A percentile compares a stretch with the other conserved stretches of the same genome.
Conservation (phyloP, 179 eudicot genomes). For the Corrigiola litoralis region DNA sequence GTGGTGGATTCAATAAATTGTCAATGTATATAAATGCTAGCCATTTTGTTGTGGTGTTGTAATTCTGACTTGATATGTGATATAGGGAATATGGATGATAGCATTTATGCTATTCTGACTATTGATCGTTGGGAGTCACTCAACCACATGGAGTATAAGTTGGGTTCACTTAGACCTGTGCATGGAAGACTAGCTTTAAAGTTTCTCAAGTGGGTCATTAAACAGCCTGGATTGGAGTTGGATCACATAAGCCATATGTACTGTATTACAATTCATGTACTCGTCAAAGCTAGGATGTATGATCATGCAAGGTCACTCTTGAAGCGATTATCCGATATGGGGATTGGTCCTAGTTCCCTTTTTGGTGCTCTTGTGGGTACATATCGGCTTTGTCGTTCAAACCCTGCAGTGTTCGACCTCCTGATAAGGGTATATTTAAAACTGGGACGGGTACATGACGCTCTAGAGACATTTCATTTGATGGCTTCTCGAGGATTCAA, state of each 20-base stretch:
- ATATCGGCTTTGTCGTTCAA: slow-evolving; percentile 71
- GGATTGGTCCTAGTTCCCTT: slow-evolving; percentile 38
- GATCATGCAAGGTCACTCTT: slow-evolving; percentile 52
- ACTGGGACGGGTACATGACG: slow-evolving; percentile 39
- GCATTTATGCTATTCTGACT: slow-evolving; percentile 60
- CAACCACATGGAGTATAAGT: slow-evolving; percentile 66
- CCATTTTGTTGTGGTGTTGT: background rate
- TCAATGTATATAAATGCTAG: background rate
- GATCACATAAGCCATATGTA: slow-evolving; percentile 53
- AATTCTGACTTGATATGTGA: slow-evolving; percentile 9
- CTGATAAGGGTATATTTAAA: slow-evolving; percentile 57
- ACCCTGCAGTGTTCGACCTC: slow-evolving; percentile 79
- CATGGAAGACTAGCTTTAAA: slow-evolving; percentile 79
- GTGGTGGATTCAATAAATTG: background rate
- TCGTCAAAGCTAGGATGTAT: slow-evolving; percentile 73
- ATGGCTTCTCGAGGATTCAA: slow-evolving; percentile 60
- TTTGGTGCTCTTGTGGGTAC: slow-evolving; percentile 67
- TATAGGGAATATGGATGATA: slow-evolving; percentile 48
- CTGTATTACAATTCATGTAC: slow-evolving; percentile 66
- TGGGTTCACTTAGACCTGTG: slow-evolving; percentile 66
- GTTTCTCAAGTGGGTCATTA: slow-evolving; percentile 63
- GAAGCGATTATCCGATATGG: slow-evolving; percentile 33
- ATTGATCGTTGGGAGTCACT: slow-evolving; percentile 83
- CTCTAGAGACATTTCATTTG: slow-evolving; percentile 51
- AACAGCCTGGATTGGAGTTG: slow-evolving; percentile 63